phyloP scores from a whole-genome alignment of 2,329 filamentous ascomycete genomes.

The Byssochlamys sp. region DNA sequence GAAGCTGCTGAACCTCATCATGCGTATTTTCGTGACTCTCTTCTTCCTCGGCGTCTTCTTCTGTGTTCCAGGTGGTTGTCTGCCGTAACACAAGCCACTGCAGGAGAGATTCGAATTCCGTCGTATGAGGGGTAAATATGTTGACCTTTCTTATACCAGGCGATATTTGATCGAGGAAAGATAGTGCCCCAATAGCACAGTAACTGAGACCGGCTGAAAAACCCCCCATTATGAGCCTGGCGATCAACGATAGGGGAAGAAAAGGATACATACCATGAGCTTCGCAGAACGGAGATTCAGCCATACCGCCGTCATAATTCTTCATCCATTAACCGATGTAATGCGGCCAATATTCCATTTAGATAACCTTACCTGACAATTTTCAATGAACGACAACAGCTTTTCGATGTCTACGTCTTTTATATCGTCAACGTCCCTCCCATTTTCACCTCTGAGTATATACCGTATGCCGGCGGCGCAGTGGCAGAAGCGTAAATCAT shows the following conservation, averaged over 20 bases:
- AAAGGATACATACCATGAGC: conserved; percentile 57
- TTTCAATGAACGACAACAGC: conserved; percentile 61
- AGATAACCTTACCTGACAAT: conserved; percentile 45
- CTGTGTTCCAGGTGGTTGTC: conserved; percentile 37
- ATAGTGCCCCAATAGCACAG: conserved; percentile 70
- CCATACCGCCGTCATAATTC: conserved; percentile 78
- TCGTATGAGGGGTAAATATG: conserved; percentile 18
- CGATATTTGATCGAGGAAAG: conserved; percentile 59
- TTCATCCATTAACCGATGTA: conserved; percentile 26
- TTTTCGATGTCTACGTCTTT: conserved; percentile 65
- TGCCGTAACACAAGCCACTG: conserved; percentile 57
- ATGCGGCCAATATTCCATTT: neutral
- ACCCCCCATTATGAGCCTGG: conserved; percentile 12
- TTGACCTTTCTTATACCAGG: conserved; percentile 17
- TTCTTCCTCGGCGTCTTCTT: conserved; percentile 40
- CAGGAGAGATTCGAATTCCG: conserved; percentile 29
- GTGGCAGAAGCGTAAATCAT: conserved; percentile 81
- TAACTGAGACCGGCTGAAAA: conserved; percentile 73
- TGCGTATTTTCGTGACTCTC: conserved; percentile 31
- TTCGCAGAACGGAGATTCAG: conserved; percentile 68
- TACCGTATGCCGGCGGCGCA: conserved; percentile 72
- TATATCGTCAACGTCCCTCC: conserved; percentile 45
- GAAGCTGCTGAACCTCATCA: conserved; percentile 7
- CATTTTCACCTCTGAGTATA: conserved; percentile 60
- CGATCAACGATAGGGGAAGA: conserved; percentile 1